Evolutionary conservation across 148 eudicot genomes (phyloP).

Genomic region (Dysphania ambrosioides): DNA sequence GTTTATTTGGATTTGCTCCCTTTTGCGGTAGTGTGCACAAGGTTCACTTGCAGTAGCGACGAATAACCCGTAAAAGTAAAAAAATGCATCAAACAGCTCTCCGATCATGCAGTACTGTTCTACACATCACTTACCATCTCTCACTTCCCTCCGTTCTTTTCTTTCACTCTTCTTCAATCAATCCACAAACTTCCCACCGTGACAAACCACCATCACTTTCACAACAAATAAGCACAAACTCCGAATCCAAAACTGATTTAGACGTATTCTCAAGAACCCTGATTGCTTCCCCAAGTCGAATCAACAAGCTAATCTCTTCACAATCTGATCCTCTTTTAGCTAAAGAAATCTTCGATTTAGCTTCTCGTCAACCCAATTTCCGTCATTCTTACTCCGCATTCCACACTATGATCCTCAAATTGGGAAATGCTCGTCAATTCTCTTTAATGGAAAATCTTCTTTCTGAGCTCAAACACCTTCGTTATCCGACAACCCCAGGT

Average conservation of each 20-base stretch:
- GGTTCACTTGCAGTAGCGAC: no score
- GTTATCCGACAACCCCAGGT: slow-evolving; percentile 49
- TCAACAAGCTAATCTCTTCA: slow-evolving; percentile 60
- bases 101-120: slow-evolving; percentile 10
- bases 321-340: slow-evolving; percentile 85
- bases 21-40: no score
- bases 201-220: neutral
- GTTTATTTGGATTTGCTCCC: no score
- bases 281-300: slow-evolving; percentile 52
- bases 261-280: slow-evolving; percentile 28
- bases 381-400: slow-evolving; percentile 53
- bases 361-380: slow-evolving; percentile 67
- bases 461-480: slow-evolving; percentile 32
- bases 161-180: slow-evolving; percentile 25
- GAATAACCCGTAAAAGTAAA: no score
- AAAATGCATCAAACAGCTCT: slow-evolving; percentile 10
- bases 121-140: neutral
- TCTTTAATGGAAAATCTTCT: slow-evolving; percentile 57
- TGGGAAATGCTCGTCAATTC: slow-evolving; percentile 59
- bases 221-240: slow-evolving; percentile 4
- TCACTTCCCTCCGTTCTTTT: neutral
- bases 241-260: slow-evolving; percentile 21
- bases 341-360: slow-evolving; percentile 78
- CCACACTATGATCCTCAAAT: slow-evolving; percentile 64
- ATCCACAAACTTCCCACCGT: slow-evolving; percentile 7